Conservation (phyloP, 306 rosid genomes). For the Alnus rubra region DNA sequence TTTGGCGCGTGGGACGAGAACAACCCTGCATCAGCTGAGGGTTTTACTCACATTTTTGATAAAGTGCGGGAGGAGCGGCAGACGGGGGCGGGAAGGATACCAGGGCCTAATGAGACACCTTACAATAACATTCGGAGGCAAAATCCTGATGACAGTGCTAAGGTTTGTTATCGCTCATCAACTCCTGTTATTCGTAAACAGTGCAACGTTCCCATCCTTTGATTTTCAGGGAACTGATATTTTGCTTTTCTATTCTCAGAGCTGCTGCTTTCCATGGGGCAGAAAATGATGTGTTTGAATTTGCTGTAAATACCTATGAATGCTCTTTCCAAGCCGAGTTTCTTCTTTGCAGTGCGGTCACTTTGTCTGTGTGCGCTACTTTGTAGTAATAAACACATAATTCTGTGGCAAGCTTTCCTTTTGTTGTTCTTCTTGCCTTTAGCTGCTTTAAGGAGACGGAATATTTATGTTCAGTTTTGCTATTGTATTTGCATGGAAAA, state of each 20-base stretch:
- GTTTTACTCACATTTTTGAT: conserved; percentile 84
- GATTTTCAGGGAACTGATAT: conserved; percentile 15
- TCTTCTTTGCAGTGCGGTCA: conserved; percentile 24
- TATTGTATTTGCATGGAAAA: conserved; percentile 13
- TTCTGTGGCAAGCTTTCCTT: conserved; percentile 16
- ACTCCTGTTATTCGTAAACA: not conserved
- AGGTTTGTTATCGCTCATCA: conserved; percentile 41
- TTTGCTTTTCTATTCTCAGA: conserved; percentile 46
- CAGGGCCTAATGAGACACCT: conserved; percentile 47
- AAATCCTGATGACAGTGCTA: conserved; percentile 33
- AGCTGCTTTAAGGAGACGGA: conserved; percentile 3
- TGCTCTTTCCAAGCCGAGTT: conserved; percentile 19
- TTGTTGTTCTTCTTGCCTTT: not conserved
- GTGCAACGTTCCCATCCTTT: not conserved
- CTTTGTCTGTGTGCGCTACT: conserved; percentile 30
- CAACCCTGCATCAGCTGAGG: conserved; percentile 79
- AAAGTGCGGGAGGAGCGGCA: conserved; percentile 74
- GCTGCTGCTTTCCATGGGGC: conserved; percentile 72
- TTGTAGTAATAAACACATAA: conserved; percentile 27
- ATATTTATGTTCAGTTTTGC: conserved; percentile 1
- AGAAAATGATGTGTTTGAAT: conserved; percentile 40
- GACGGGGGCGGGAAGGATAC: conserved; percentile 46
- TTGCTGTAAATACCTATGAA: conserved; percentile 56
- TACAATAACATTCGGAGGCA: conserved; percentile 26
- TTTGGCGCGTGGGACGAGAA: conserved; percentile 95